phyloP scores from a whole-genome alignment of 1,284 basidiomycete genomes.

The Trichosporon faecale region DNA sequence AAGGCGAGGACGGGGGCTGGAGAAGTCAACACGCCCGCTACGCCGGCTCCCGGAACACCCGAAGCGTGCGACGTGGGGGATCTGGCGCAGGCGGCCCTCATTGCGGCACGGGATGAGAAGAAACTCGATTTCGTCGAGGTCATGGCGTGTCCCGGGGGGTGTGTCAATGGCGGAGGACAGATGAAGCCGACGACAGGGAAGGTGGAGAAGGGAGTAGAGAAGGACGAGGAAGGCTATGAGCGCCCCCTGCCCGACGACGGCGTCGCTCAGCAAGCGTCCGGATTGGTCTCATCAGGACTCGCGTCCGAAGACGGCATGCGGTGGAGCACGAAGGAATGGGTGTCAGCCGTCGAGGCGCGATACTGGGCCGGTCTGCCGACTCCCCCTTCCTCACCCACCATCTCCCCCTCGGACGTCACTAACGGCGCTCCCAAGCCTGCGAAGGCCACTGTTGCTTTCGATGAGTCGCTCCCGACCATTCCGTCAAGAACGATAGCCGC shows the following conservation, averaged over 20 bases:
- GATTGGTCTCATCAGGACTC: constrained; percentile 26
- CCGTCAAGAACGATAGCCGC: constrained; percentile 34
- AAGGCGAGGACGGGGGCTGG: constrained; percentile 46
- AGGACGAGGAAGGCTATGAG: constrained; percentile 59
- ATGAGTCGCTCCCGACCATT: not conserved
- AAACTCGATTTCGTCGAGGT: constrained; percentile 96
- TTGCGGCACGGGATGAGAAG: constrained; percentile 54
- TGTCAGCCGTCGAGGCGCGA: constrained; percentile 66
- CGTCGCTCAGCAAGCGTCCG: constrained; percentile 25
- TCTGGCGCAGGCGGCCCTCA: constrained; percentile 16
- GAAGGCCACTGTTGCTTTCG: constrained; percentile 10
- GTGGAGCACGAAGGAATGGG: constrained; percentile 65
- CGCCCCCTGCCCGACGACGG: constrained; percentile 58
- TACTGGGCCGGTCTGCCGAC: constrained; percentile 66
- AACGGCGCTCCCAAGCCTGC: constrained; percentile 5
- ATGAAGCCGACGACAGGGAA: constrained; percentile 57
- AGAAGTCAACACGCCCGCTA: constrained; percentile 21
- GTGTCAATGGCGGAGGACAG: constrained; percentile 97
- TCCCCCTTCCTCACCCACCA: constrained; percentile 56
- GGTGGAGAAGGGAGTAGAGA: constrained; percentile 3
- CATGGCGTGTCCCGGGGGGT: constrained; percentile 98
- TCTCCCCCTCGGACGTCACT: not conserved
- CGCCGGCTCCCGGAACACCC: constrained; percentile 31
- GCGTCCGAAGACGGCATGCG: constrained; percentile 53
- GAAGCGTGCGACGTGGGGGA: constrained; percentile 26